Evolutionary conservation across 1,284 basidiomycete genomes (phyloP).

Genomic region (Moesziomyces sp.): DNA sequence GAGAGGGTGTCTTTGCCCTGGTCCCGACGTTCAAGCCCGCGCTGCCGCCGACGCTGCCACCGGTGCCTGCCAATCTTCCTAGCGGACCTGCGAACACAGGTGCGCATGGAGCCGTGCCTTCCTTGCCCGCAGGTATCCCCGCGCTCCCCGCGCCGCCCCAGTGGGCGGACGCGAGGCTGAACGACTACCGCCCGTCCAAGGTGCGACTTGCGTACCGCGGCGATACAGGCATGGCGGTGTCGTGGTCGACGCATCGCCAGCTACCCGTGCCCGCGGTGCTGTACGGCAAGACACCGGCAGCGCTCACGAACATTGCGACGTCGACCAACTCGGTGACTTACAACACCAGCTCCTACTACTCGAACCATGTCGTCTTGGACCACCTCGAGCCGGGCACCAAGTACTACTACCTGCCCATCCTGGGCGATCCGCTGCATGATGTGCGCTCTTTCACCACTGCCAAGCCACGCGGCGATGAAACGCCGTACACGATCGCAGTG

Average conservation of each 20-base stretch:
- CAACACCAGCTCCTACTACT: constrained; percentile 30
- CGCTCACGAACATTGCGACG: constrained; percentile 10
- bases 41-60: not conserved
- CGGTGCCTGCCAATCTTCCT: not conserved
- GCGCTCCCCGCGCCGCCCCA: not conserved
- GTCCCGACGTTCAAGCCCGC: not conserved
- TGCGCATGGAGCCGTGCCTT: not conserved
- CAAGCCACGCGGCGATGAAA: constrained; percentile 5
- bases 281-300: constrained; percentile 9
- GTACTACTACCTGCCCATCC: constrained; percentile 31
- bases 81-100: not conserved
- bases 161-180: constrained; percentile 4
- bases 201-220: constrained; percentile 9
- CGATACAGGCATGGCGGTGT: constrained; percentile 19
- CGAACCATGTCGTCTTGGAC: constrained; percentile 26
- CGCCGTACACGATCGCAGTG: constrained; percentile 58
- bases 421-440: constrained; percentile 4
- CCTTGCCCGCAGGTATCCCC: not conserved
- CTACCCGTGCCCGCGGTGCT: constrained; percentile 19
- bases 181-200: constrained; percentile 8
- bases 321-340: constrained; percentile 32
- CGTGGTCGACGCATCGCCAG: constrained; percentile 32
- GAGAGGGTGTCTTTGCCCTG: not conserved
- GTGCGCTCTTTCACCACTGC: constrained; percentile 20
- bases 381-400: constrained; percentile 28